Percentiles rank a stretch among this genome's conserved stretches.
Evolutionary conservation across 202 grass and related monocot species (phyloP).

Genomic region (Elaeis oleifera): DNA sequence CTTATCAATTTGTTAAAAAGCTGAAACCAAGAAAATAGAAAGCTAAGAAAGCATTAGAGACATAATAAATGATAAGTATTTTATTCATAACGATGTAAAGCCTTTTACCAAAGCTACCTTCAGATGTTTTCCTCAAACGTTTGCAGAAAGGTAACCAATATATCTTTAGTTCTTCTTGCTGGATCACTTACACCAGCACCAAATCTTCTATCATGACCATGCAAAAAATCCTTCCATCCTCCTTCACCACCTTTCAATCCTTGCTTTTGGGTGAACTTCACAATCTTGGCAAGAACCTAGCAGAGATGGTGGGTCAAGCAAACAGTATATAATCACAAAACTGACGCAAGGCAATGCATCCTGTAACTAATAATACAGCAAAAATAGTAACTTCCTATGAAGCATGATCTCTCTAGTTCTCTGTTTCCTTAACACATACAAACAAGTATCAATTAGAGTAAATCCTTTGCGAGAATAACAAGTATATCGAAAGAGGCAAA

Average conservation of each 20-base stretch:
- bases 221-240: slow-evolving; percentile 75
- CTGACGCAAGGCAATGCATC: too few species aligned
- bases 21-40: slow-evolving; percentile 19
- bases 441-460: too few species aligned
- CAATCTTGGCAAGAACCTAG: slow-evolving; percentile 67
- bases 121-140: slow-evolving; percentile 52
- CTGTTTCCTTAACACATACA: too few species aligned
- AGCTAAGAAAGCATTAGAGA: too few species aligned
- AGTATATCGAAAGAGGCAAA: too few species aligned
- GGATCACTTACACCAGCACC: slow-evolving; percentile 49
- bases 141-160: slow-evolving; percentile 55
- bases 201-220: slow-evolving; percentile 43
- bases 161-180: slow-evolving; percentile 56
- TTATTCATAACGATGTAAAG: neutral
- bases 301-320: too few species aligned
- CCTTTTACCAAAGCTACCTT: slow-evolving; percentile 29
- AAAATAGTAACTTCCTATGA: too few species aligned
- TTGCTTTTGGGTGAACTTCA: slow-evolving; percentile 58
- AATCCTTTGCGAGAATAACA: too few species aligned
- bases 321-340: too few species aligned
- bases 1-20: slow-evolving; percentile 58
- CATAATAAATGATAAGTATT: neutral
- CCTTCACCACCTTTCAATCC: slow-evolving; percentile 54
- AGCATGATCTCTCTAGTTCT: too few species aligned
- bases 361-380: too few species aligned